Evolutionary conservation across 257 asterid genomes (phyloP).

Genomic region (Nicotiana tabacum): DNA sequence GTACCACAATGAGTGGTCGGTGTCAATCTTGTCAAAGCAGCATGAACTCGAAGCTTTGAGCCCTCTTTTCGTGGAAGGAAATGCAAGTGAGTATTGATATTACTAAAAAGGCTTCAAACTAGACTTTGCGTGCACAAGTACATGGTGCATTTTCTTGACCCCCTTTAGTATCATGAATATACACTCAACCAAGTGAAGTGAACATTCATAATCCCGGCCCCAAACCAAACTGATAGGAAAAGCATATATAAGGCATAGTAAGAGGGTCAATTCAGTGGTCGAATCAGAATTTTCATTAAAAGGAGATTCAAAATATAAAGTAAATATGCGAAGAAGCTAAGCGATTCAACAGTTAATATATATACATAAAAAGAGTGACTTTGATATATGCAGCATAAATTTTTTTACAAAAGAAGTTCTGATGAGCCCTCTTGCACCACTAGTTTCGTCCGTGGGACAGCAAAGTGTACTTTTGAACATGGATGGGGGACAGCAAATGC

Average conservation of each 20-base stretch:
- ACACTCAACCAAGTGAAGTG: conserved; percentile 17
- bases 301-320: too few relatives aligned
- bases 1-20: not conserved
- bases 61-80: not conserved
- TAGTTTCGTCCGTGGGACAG: not conserved
- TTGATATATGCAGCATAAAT: too few relatives aligned
- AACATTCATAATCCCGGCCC: not conserved
- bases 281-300: too few relatives aligned
- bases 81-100: not conserved
- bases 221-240: not conserved
- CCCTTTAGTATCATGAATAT: too few relatives aligned
- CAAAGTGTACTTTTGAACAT: not conserved
- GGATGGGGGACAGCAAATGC: not conserved
- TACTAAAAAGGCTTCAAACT: not conserved
- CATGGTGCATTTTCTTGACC: not conserved
- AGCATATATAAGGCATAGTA: too few relatives aligned
- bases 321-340: too few relatives aligned
- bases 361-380: too few relatives aligned
- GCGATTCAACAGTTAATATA: too few relatives aligned
- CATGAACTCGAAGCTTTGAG: not conserved
- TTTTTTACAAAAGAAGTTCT: too few relatives aligned
- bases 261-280: not conserved
- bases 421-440: too few relatives aligned
- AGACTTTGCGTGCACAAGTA: conserved; percentile 16
- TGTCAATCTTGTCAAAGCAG: not conserved